Base-by-base conservation (phyloP, 2,329 filamentous ascomycete species). In the Pseudocercospora pini-densiflorae region DNA sequence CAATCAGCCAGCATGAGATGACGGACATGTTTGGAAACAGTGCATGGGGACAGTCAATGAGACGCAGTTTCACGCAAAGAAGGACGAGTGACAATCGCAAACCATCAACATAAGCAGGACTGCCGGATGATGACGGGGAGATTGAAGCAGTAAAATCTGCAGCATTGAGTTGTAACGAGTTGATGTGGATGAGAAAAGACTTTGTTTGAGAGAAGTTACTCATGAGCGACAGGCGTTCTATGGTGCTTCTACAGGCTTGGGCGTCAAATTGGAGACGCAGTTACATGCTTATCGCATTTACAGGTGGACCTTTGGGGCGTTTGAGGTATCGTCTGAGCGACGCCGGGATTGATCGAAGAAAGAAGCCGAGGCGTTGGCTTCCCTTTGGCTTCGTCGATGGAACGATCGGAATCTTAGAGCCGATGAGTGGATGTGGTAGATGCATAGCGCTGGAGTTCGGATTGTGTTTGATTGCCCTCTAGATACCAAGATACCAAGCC, bases 21-120 rank as follows among this genome's bases (percentile, higher is more conserved):
- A 88, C 94, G 78, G 89, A 93, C 71, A 91, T 95, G 76, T 85
- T 98, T 62, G 92, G 95, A 74, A 92, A 94, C 75, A 95, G 92
- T 19, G 90, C 92, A 16, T 98, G 94, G 94, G 92, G 94, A 60
- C 92, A 97, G 80, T 97, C 92, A 82, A 93, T 97, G 70, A 86
- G 93, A 70, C 87, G 93, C 68, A 97, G 93, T 81, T 93, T 95
- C 72, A 97, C 93, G 61, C 86, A 84, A 74, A 84, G 84, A 73
- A 82, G 87, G 59, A 45, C 62, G 69, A 78, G 81, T 45, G 74
- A 75, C 29, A 53, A 65, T 27, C 66, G 66, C 49, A 40, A 65
- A 59, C 67, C 72, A 21, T 71, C 71, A 27, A 70, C 66, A 61
- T 68, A 63, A 68, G 45, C 12, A 19, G 12, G n/a, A 24, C 45